A percentile compares a stretch with the other conserved stretches of the same genome.
phyloP scores from a whole-genome alignment of 2,329 filamentous ascomycete species.

The Endothia cerciana region DNA sequence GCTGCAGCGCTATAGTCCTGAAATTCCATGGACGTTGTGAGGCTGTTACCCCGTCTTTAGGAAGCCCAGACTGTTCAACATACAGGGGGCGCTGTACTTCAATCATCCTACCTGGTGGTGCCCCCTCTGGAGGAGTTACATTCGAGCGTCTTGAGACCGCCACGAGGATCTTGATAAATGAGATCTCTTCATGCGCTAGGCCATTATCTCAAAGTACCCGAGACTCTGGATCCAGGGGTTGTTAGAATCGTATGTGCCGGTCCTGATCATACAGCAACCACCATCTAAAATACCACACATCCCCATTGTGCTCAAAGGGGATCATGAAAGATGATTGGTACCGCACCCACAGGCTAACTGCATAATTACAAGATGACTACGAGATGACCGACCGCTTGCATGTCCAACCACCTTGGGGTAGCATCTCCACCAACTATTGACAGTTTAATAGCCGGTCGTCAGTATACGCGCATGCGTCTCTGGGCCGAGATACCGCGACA shows the following conservation, averaged over 20 bases:
- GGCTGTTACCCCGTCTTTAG: not conserved
- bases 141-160: not conserved
- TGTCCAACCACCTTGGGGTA: not conserved
- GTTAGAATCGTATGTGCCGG: not conserved
- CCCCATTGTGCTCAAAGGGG: not conserved
- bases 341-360: not conserved
- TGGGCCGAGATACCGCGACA: conserved; percentile 1
- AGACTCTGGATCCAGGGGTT: not conserved
- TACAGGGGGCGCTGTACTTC: not conserved
- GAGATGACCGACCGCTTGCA: not conserved
- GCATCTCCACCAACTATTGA: conserved; percentile 1
- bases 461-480: conserved; percentile 1
- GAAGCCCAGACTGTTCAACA: not conserved
- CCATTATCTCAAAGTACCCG: not conserved
- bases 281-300: not conserved
- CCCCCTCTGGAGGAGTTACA: not conserved
- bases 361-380: not conserved
- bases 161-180: not conserved
- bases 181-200: not conserved
- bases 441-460: conserved; percentile 3
- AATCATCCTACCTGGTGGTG: not conserved
- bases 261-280: not conserved
- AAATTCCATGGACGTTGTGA: not conserved
- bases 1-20: not conserved
- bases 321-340: not conserved